phyloP scores from a whole-genome alignment of 2,329 filamentous ascomycete genomes.

The Arthrobotrys sinensis region DNA sequence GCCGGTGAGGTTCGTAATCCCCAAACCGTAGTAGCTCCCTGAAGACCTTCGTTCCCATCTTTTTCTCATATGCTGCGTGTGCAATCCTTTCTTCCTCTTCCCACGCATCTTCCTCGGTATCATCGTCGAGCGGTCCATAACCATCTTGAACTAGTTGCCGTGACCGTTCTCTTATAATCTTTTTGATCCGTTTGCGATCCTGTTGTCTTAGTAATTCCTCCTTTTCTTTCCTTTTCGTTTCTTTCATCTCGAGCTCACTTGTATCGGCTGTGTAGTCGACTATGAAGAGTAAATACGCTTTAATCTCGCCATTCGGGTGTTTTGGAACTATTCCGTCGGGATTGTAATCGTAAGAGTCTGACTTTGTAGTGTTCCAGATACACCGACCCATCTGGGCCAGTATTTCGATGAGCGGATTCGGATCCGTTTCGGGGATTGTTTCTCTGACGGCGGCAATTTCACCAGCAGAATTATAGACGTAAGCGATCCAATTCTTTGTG shows the following conservation, averaged over 20 bases:
- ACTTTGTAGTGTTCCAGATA: constrained; percentile 36
- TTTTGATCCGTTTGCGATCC: constrained; percentile 26
- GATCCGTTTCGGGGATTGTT: neutral
- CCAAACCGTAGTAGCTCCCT: constrained; percentile 40
- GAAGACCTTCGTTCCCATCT: constrained; percentile 36
- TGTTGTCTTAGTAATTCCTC: constrained; percentile 19
- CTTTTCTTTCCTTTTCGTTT: constrained; percentile 28
- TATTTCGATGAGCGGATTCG: constrained; percentile 6
- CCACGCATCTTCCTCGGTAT: constrained; percentile 42
- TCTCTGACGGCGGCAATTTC: constrained; percentile 15
- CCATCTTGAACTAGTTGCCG: constrained; percentile 4
- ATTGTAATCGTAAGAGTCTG: constrained; percentile 38
- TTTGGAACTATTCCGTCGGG: constrained; percentile 32
- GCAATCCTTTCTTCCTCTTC: constrained; percentile 28
- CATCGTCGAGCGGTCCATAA: constrained; percentile 25
- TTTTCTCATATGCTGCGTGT: constrained; percentile 16
- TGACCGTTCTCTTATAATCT: constrained; percentile 23
- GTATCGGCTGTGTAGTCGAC: constrained; percentile 33
- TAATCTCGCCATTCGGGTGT: constrained; percentile 30
- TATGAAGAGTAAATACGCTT: constrained; percentile 48
- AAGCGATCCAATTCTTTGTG: constrained; percentile 35
- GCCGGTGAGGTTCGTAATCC: constrained; percentile 35
- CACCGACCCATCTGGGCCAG: constrained; percentile 32
- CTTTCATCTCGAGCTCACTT: constrained; percentile 1
- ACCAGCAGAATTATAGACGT: constrained; percentile 7